These are phyloP conservation scores for Fagopyrum esculentum DNA, from an alignment of 148 eudicot genomes.

Conservation along the genomic window DNA sequence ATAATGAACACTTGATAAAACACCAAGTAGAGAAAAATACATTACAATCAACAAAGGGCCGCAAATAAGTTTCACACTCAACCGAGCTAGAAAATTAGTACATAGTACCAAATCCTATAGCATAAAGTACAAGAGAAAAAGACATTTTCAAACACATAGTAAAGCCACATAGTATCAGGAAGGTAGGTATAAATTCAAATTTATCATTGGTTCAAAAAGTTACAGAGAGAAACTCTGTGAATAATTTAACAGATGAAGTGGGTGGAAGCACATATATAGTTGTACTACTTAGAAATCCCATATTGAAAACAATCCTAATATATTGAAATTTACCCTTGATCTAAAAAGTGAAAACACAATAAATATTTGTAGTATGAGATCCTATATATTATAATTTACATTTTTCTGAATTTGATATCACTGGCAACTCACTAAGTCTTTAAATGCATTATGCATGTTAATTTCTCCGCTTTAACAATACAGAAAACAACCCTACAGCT, in stretches of 20 bases:
- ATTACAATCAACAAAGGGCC: not conserved
- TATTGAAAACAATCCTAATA: too few species aligned
- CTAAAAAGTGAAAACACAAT: too few species aligned
- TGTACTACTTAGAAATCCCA: too few species aligned
- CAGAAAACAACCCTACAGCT: not conserved
- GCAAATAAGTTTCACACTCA: not conserved
- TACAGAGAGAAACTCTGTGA: not conserved
- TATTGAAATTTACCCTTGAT: too few species aligned
- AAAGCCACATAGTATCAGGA: not conserved
- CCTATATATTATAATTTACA: not conserved
- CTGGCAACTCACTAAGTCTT: not conserved
- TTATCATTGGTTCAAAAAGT: not conserved
- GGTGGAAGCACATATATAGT: too few species aligned
- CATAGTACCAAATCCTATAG: not conserved
- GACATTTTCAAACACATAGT: not conserved
- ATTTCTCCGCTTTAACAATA: not conserved
- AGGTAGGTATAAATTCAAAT: not conserved
- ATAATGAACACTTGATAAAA: not conserved
- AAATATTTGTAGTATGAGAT: too few species aligned
- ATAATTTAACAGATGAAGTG: not conserved
- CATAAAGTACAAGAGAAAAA: not conserved
- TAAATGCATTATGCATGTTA: slow-evolving; percentile 7
- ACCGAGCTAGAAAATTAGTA: not conserved
- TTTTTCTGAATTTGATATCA: not conserved
- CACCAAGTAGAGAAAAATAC: not conserved